These are phyloP conservation scores for Pichia manshurica DNA, from an alignment of 805 yeast species.

Conservation along the genomic window DNA sequence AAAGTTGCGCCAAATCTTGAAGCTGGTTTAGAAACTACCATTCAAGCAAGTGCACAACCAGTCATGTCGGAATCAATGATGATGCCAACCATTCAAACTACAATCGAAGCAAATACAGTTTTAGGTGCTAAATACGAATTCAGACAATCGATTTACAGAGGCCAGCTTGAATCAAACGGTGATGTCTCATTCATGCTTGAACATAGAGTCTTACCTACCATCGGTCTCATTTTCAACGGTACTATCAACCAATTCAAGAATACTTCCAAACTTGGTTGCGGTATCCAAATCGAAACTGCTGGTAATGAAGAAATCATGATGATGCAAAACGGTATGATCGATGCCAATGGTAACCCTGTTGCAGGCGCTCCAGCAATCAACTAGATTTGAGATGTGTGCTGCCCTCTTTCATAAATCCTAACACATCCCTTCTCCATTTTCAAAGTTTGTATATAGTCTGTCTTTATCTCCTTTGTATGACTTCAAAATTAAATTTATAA, in stretches of 20 bases:
- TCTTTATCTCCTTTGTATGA: constrained; percentile 9
- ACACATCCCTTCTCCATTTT: background rate
- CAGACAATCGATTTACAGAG: constrained; percentile 93
- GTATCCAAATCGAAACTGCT: constrained; percentile 91
- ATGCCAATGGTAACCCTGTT: constrained; percentile 79
- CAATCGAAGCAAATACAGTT: constrained; percentile 86
- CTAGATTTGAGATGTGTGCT: constrained; percentile 1
- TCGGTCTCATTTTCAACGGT: constrained; percentile 79
- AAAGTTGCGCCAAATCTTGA: constrained; percentile 88
- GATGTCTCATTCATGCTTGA: constrained; percentile 88
- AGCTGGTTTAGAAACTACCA: constrained; percentile 86
- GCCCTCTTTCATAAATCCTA: background rate
- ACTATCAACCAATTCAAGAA: constrained; percentile 84
- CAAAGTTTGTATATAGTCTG: constrained; percentile 9
- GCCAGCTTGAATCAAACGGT: constrained; percentile 87
- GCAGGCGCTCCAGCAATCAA: constrained; percentile 59
- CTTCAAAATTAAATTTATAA: background rate
- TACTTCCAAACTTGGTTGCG: constrained; percentile 82
- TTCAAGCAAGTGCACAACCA: constrained; percentile 74
- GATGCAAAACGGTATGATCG: constrained; percentile 84
- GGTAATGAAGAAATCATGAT: constrained; percentile 89
- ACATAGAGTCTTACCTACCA: constrained; percentile 87
- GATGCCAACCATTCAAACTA: constrained; percentile 73
- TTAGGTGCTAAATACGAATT: constrained; percentile 97
- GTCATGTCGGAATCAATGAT: constrained; percentile 65